Evolutionary conservation across 2,329 filamentous ascomycete genomes (phyloP).

Genomic region (Cladosporium sp.): DNA sequence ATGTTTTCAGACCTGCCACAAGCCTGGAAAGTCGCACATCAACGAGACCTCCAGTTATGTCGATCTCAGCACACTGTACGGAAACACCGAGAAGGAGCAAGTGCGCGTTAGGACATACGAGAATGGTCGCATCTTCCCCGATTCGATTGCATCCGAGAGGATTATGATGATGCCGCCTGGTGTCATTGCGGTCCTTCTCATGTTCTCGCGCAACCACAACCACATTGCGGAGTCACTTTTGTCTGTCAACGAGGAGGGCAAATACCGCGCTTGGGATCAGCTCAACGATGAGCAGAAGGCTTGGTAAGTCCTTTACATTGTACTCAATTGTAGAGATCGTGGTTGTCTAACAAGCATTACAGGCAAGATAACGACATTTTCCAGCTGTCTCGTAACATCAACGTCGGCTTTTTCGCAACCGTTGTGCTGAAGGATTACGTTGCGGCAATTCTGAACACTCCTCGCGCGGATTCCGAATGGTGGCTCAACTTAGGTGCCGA

Average conservation of each 20-base stretch:
- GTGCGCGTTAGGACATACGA: constrained; percentile 39
- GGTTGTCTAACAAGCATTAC: not conserved
- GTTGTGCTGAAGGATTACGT: constrained; percentile 45
- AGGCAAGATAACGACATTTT: constrained; percentile 48
- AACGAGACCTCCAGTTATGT: constrained; percentile 46
- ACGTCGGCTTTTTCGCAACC: constrained; percentile 44
- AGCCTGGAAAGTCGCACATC: constrained; percentile 23
- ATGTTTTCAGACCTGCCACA: constrained; percentile 41
- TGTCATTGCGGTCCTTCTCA: constrained; percentile 37
- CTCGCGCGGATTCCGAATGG: constrained; percentile 43
- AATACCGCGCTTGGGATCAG: constrained; percentile 38
- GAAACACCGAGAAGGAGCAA: constrained; percentile 41
- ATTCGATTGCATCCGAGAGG: constrained; percentile 41
- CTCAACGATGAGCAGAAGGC: constrained; percentile 28
- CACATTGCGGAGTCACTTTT: constrained; percentile 37
- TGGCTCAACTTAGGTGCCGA: constrained; percentile 36
- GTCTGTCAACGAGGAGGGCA: constrained; percentile 41
- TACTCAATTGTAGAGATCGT: constrained; percentile 11
- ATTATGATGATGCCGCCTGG: constrained; percentile 48
- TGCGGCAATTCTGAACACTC: constrained; percentile 43
- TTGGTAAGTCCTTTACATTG: constrained; percentile 31
- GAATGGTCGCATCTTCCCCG: constrained; percentile 40
- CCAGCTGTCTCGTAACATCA: constrained; percentile 43
- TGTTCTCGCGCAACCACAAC: constrained; percentile 47
- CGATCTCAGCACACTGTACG: constrained; percentile 45